Evolutionary conservation across 1,284 basidiomycete genomes (phyloP), one percentile per base, ranked within the genome.

Genomic region (Cutaneotrichosporon sp.): DNA sequence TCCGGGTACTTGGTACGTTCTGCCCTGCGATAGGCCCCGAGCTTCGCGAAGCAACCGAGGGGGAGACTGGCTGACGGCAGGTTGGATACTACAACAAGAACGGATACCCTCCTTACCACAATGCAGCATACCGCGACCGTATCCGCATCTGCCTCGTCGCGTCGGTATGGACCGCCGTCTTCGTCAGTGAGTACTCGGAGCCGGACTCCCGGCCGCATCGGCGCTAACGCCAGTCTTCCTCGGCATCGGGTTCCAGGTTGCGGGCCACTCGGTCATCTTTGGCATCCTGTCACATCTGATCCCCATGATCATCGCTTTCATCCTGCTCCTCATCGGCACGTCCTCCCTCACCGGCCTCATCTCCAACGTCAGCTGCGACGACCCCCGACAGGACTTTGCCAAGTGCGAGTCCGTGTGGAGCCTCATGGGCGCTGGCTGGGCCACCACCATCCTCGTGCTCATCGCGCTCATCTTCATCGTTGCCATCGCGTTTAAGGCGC

Each of bases 271-370:
- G 41, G 42, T 64, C 37, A 55, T 66, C 5, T 76, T 75, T 45
- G 76, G 76, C 33, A 66, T 77, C 58, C 53, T 76, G 33, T 55
- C 68, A 7, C 71, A 76, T 60, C 56, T 76, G 37, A 50, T 76
- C 51, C 63, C 66, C 16, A 56, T 72, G 41, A 49, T 61, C 20
- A 71, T 78, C 55, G 65, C 61, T 19, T 71, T 68, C 55, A 57
- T 77, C 58, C 68, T 77, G 25, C 71, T 70, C 70, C 50, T 76
- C 33, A 75, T 76, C 55, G 76, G 76, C 27, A 51, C 63, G 2
- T 57, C 72, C 0, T 65, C 71, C 3, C 60, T 76, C 33, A 76
- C 74, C 7, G 74, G 68, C 12, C 59, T 75, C 27, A 74, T 70
- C 35, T 56, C 64, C 61, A 64, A 61, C 42, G 61, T 71, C 46